These are phyloP conservation scores for Malus asiatica DNA, from an alignment of 306 rosid genomes.

Conservation along the genomic window DNA sequence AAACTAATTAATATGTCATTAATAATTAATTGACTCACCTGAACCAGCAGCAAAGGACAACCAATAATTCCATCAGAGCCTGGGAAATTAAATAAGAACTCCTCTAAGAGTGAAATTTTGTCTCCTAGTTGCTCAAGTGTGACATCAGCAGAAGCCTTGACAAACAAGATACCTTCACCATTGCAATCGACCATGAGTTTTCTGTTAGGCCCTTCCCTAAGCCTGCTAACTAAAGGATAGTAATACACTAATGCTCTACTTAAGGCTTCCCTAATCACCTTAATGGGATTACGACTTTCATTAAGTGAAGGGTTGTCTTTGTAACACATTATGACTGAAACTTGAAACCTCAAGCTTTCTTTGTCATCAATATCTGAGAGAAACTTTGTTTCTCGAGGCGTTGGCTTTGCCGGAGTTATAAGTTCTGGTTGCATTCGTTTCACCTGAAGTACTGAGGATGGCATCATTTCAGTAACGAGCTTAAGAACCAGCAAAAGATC, in stretches of 20 bases:
- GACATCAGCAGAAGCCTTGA: slow-evolving; percentile 10
- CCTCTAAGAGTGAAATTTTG: slow-evolving; percentile 12
- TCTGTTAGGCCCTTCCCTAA: slow-evolving; percentile 10
- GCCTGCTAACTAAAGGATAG: slow-evolving; percentile 32
- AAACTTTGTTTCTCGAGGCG: slow-evolving; percentile 19
- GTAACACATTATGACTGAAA: slow-evolving; percentile 8
- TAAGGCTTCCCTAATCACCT: slow-evolving; percentile 14
- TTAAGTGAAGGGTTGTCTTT: not conserved
- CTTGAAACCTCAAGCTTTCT: not conserved
- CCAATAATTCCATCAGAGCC: slow-evolving; percentile 2
- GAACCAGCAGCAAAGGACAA: slow-evolving; percentile 16
- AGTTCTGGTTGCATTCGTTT: slow-evolving; percentile 8
- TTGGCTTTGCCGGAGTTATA: slow-evolving; percentile 14
- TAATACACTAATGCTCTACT: slow-evolving; percentile 18
- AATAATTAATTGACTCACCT: not conserved
- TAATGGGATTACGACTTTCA: not conserved
- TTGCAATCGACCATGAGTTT: slow-evolving; percentile 28
- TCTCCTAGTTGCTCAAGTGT: slow-evolving; percentile 10
- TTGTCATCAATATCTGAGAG: slow-evolving; percentile 35
- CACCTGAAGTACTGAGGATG: not conserved
- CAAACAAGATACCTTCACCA: slow-evolving; percentile 21
- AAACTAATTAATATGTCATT: not conserved
- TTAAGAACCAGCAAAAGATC: too few species aligned
- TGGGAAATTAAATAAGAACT: slow-evolving; percentile 13
- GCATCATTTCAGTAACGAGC: too few species aligned